These are phyloP conservation scores for Elaeis oleifera DNA, from an alignment of 202 grass and related monocot genomes.

Conservation along the genomic window DNA sequence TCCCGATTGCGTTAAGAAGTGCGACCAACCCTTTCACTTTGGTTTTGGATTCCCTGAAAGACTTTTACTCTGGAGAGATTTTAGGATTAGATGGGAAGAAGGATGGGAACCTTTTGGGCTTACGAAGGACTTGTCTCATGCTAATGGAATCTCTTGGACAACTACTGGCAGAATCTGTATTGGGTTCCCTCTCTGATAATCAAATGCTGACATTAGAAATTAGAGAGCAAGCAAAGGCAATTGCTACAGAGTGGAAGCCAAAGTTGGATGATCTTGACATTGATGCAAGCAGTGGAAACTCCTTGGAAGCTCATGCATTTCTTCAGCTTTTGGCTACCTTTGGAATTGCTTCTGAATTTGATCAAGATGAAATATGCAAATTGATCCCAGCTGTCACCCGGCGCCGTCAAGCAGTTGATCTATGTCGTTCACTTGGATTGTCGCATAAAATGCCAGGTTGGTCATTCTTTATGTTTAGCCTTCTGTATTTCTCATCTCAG, in stretches of 20 bases:
- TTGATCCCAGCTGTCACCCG: constrained; percentile 80
- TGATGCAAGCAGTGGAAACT: constrained; percentile 92
- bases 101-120: constrained; percentile 83
- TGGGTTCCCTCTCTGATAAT: constrained; percentile 20
- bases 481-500: not conserved
- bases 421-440: constrained; percentile 73
- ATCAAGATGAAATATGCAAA: constrained; percentile 74
- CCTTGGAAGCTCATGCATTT: constrained; percentile 94
- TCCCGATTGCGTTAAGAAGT: constrained; percentile 59
- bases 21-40: constrained; percentile 48
- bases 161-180: constrained; percentile 25
- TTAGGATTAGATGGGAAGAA: constrained; percentile 77
- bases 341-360: constrained; percentile 57
- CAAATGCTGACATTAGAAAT: constrained; percentile 37
- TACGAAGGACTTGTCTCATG: constrained; percentile 89
- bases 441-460: constrained; percentile 91
- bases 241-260: constrained; percentile 67
- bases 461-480: not conserved
- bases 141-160: constrained; percentile 87
- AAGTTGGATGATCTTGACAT: constrained; percentile 74
- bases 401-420: constrained; percentile 76
- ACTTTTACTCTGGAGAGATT: constrained; percentile 77
- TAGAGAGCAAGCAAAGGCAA: constrained; percentile 55
- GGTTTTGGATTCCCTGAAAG: constrained; percentile 62
- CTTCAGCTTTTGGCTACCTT: constrained; percentile 91